Evolutionary conservation across 257 asterid genomes (phyloP), one percentile per base, ranked within the genome.

Genomic region (Scutellaria barbata): DNA sequence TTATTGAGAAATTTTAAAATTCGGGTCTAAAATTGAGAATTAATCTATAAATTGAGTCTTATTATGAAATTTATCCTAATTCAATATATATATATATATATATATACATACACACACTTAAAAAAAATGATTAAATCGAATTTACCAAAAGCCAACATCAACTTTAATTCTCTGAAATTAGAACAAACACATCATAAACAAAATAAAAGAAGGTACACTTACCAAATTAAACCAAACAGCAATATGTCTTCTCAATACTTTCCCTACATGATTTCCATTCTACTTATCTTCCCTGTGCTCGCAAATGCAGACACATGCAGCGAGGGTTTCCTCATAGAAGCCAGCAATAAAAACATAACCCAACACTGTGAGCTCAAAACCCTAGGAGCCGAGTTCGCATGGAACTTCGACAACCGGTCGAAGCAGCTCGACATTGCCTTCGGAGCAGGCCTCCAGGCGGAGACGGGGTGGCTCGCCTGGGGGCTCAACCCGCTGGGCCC

Each of bases 401-500:
- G 91, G 88, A 74, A 58, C 11, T 76, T 70, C 76, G n/a, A 51
- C 71, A 63, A 71, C 12, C 1, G 5, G 7, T 37, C 81, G 22
- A 75, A 82, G 16, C 73, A 7, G 5, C 77, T 88, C 0, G 85
- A 83, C 30, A 58, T 88, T n/a, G 80, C 82, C 5, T 73, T 82
- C 9, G 88, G 86, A 3, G 77, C 85, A 3, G 47, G 30, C 81
- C 70, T 88, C 5, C 14, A 63, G 0, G 16, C 20, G 0, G 61
- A 60, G 6, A 40, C 77, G 12, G 86, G 81, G 43, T 88, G 95
- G 95, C 71, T 88, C 1, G 90, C 92, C 0, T 88, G 92, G 95
- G 95, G 95, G 18, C 54, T 88, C 65, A 88, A 88, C 79, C 92
- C 87, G 1, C 7, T 39, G 8, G 76, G 71, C 11, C 85, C 77